These are phyloP conservation scores for Periglandula ipomoeae DNA, from an alignment of 2,329 filamentous ascomycete genomes.

Conservation along the genomic window DNA sequence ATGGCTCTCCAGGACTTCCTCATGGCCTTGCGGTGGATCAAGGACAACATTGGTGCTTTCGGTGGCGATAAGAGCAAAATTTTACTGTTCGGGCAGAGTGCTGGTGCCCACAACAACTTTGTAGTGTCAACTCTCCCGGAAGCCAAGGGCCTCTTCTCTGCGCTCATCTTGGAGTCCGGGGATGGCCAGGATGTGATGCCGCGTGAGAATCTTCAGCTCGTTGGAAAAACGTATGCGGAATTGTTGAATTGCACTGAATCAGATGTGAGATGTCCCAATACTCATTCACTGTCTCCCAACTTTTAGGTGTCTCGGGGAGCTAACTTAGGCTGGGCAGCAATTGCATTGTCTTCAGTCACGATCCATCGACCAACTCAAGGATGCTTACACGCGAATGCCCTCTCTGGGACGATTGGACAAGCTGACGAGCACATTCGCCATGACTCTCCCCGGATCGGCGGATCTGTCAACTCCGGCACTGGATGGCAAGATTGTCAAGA, in stretches of 20 bases:
- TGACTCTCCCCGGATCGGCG: constrained; percentile 4
- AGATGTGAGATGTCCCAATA: constrained; percentile 3
- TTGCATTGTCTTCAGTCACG: too few species aligned
- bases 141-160: constrained; percentile 6
- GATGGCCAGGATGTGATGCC: constrained; percentile 8
- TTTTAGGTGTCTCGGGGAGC: too few species aligned
- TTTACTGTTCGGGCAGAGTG: constrained; percentile 17
- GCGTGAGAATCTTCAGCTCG: constrained; percentile 6
- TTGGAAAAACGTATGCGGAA: constrained; percentile 10
- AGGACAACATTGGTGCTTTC: constrained; percentile 33
- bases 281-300: not conserved
- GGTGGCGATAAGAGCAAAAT: constrained; percentile 33
- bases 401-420: too few species aligned
- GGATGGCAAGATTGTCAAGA: not conserved
- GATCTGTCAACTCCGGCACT: not conserved
- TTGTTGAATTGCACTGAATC: constrained; percentile 6
- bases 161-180: constrained; percentile 10
- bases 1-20: constrained; percentile 10
- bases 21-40: constrained; percentile 38
- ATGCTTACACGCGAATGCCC: too few species aligned
- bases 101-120: constrained; percentile 8
- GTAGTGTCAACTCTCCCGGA: constrained; percentile 9
- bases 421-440: not conserved
- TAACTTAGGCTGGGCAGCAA: too few species aligned
- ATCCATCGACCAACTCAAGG: too few species aligned